Percentiles rank a stretch among this genome's conserved stretches.
Evolutionary conservation across 139 green algal genomes (phyloP).

Genomic region (Volvox reticuliferus): DNA sequence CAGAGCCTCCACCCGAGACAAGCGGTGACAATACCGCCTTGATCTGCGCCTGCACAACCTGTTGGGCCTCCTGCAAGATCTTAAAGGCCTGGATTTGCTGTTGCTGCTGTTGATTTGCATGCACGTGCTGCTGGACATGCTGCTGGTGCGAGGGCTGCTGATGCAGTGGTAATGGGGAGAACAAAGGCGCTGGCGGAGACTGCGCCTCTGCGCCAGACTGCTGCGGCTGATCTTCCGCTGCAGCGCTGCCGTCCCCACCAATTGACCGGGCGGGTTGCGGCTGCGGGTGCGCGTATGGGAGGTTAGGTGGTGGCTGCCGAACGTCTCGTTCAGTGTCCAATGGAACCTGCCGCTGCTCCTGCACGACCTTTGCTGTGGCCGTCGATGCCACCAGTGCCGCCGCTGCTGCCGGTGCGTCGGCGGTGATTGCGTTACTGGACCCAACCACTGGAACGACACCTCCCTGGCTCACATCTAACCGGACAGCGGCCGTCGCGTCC

Average conservation of each 20-base stretch:
- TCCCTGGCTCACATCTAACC: background rate
- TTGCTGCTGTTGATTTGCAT: background rate
- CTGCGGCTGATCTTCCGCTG: background rate
- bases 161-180: background rate
- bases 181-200: background rate
- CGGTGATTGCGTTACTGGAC: background rate
- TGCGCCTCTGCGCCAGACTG: background rate
- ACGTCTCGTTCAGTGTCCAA: too few relatives aligned
- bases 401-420: slow-evolving; percentile 8
- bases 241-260: background rate
- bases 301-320: background rate
- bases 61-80: background rate
- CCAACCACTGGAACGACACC: background rate
- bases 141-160: slow-evolving; percentile 3
- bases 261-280: background rate
- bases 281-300: background rate
- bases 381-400: background rate
- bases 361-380: too few relatives aligned
- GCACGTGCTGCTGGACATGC: background rate
- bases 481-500: background rate
- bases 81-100: slow-evolving; percentile 11
- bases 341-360: too few relatives aligned
- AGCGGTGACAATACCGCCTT: background rate
- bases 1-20: background rate
- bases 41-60: slow-evolving; percentile 1